Base-by-base conservation (phyloP, 257 asterid species). In the Penstemon eatonii region DNA sequence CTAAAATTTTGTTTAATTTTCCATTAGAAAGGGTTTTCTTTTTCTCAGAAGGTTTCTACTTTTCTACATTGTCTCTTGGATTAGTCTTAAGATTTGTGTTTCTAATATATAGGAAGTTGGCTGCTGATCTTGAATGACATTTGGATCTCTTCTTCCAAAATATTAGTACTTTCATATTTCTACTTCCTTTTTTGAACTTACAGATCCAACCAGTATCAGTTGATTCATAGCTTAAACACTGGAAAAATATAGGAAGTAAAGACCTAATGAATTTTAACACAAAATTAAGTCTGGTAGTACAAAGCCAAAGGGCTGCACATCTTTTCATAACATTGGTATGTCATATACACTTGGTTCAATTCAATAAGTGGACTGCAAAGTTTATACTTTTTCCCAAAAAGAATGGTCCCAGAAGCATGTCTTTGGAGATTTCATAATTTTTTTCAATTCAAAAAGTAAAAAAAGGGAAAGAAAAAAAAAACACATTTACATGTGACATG, bases 301-400 rank as follows among this genome's bases (percentile, higher is more conserved):
- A 51, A 36, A 72, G 65, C 66, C 73, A 62, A 73, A 8, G 45
- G 54, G n/a, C 43, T 74, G 82, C 75, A 72, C 75, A 69, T 49
- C 82, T 83, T 80, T 86, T 75, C 68, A 79, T 72, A 66, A 63
- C 46, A 63, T 73, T 65, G 84, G 69, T 71, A 25, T 25, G 33
- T 25, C 33, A 25, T 25, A 63, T 59, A 56, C 74, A 83, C 83
- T 77, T 79, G 76, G 75, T 73, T 67, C 65, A 38, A 40, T 40
- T 60, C 66, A 19, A 62, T 64, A 65, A 66, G 75, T 72, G 70
- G 64, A 59, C 81, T 73, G 73, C 25, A 79, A 74, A 78, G 72
- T 57, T 66, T 42, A 53, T 73, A 36, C 64, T 43, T 63, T 65
- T 71, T 68, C 41, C 73, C 67, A 75, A 73, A 78, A 66, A 67